Evolutionary conservation across 257 asterid genomes (phyloP), one percentile per base, ranked within the genome.

Genomic region (Lycium ferocissimum): DNA sequence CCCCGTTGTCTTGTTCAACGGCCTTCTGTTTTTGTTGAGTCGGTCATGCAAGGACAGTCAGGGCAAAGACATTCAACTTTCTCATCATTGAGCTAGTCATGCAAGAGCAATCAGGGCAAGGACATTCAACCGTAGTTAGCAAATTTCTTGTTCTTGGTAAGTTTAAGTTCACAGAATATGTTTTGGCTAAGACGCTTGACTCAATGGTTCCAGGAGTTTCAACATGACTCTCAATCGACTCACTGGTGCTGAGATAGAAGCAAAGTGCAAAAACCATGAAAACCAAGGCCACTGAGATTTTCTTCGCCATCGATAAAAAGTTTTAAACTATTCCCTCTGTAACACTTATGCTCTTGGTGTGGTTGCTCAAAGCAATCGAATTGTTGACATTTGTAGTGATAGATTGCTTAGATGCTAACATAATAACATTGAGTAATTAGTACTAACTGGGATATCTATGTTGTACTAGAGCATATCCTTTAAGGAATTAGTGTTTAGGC

Each of bases 121-220:
- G 58, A 11, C 80, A 47, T 13, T 73, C 40, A 5, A 47, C 40
- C 3, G 12, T 47, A 73, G 80, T 73, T 0, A 47, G 3, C 80
- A 73, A 22, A 73, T 73, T 73, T 51, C 59, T 73, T 73, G 80
- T n/a, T 26, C 80, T 72, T 72, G 80, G 80, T 2, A 72, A 11
- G 80, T 6, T 72, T 47, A 73, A 10, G 3, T 73, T 73, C 58
- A 73, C 40, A 2, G 40, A 2, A n/a, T 73, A 73, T 47, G 18
- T 20, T 49, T 2, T 11, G 0, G 38, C 18, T n/a, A 72, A 6
- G 38, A 72, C 0, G 2, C 80, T 45, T 45, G 59, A 45, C 1
- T 73, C 37, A n/a, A 10, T 43, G 35, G 57, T 63, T 63, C 71
- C 40, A 1, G 9, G 43, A 26, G 71, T 72, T 45, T 72, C 80